These are phyloP conservation scores for Areca catechu DNA, from an alignment of 176 grass and related monocot genomes.

Conservation along the genomic window DNA sequence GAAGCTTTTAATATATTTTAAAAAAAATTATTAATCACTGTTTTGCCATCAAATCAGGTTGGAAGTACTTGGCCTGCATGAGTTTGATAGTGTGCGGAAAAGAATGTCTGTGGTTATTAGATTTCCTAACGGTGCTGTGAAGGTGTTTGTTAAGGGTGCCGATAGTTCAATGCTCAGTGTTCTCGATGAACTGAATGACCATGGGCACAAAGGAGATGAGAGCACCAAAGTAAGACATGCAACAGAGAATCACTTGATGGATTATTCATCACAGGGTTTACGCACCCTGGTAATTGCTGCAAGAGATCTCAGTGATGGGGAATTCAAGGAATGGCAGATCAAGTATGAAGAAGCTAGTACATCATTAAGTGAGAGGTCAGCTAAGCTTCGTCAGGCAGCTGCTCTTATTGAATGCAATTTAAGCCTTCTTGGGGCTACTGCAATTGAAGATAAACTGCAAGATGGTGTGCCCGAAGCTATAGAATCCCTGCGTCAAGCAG, in stretches of 20 bases:
- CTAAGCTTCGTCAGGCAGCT: conserved; percentile 84
- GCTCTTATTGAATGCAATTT: conserved; percentile 73
- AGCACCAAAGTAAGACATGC: conserved; percentile 43
- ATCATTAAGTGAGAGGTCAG: conserved; percentile 75
- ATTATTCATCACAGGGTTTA: conserved; percentile 78
- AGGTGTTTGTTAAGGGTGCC: conserved; percentile 97
- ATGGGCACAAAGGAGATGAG: no score
- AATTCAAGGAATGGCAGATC: conserved; percentile 79
- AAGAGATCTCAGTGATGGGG: conserved; percentile 51
- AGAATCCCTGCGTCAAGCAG: conserved; percentile 84
- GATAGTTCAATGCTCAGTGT: conserved; percentile 91
- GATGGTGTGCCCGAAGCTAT: conserved; percentile 98
- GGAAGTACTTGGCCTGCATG: conserved; percentile 98
- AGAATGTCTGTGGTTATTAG: conserved; percentile 98
- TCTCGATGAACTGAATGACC: conserved; percentile 24
- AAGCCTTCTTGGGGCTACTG: conserved; percentile 90
- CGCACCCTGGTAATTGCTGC: conserved; percentile 84
- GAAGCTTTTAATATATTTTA: background rate
- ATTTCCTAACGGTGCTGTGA: conserved; percentile 76
- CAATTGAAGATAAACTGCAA: conserved; percentile 95
- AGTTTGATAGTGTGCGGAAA: conserved; percentile 97
- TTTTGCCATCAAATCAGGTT: conserved; percentile 41
- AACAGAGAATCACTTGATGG: conserved; percentile 58
- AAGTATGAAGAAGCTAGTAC: conserved; percentile 95
- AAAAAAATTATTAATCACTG: background rate